Percentiles rank a stretch among this genome's conserved stretches.
phyloP scores from a whole-genome alignment of 1,284 basidiomycete genomes.

The Tilletia walkeri region DNA sequence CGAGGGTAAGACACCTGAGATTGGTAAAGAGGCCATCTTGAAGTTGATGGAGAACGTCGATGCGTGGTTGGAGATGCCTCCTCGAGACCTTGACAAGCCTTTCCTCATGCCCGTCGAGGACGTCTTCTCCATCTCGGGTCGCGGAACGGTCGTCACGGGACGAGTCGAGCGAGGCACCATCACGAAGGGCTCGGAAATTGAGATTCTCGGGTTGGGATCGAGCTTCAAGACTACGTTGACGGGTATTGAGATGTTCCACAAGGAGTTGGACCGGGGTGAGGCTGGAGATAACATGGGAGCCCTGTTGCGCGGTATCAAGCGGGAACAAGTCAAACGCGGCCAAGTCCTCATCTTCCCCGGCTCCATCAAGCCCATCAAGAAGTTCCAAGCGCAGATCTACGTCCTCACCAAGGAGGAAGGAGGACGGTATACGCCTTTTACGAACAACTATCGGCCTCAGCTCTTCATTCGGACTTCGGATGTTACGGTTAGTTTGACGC shows the following conservation, averaged over 20 bases:
- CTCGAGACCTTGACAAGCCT: slow-evolving; percentile 95
- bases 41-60: slow-evolving; percentile 88
- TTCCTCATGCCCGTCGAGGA: slow-evolving; percentile 98
- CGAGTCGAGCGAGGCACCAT: slow-evolving; percentile 94
- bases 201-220: slow-evolving; percentile 81
- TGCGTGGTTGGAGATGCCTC: slow-evolving; percentile 89
- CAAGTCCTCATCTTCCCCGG: slow-evolving; percentile 87
- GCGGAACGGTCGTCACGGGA: slow-evolving; percentile 96
- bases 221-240: slow-evolving; percentile 89
- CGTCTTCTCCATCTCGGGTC: slow-evolving; percentile 95
- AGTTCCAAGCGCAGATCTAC: slow-evolving; percentile 65
- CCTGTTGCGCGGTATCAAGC: slow-evolving; percentile 92
- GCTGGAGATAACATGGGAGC: slow-evolving; percentile 99
- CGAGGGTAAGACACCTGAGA: slow-evolving; percentile 75
- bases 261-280: slow-evolving; percentile 95
- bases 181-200: slow-evolving; percentile 88
- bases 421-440: slow-evolving; percentile 96
- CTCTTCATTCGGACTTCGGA: slow-evolving; percentile 95
- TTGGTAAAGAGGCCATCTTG: slow-evolving; percentile 77
- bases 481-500: slow-evolving; percentile 79
- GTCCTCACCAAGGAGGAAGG: slow-evolving; percentile 92
- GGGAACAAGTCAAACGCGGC: slow-evolving; percentile 91
- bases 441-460: slow-evolving; percentile 93
- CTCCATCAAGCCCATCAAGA: slow-evolving; percentile 89
- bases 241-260: slow-evolving; percentile 99